These are phyloP conservation scores for Cryptococcus wingfieldii DNA, from an alignment of 1,284 basidiomycete species.

Conservation along the genomic window DNA sequence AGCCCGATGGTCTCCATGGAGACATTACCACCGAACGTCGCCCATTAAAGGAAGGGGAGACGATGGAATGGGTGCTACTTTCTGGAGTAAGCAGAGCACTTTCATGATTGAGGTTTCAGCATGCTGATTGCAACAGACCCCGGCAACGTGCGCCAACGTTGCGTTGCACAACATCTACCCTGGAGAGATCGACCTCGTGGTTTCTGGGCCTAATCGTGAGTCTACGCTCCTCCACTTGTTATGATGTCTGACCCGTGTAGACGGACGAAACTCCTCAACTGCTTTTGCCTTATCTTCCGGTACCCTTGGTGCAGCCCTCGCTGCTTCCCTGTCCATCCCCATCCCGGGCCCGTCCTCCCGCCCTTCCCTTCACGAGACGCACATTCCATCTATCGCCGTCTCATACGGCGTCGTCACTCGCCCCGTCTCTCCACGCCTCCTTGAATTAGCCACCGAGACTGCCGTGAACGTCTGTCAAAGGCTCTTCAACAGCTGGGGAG, in stretches of 20 bases:
- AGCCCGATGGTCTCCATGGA: conserved; percentile 63
- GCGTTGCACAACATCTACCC: conserved; percentile 81
- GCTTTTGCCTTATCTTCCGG: conserved; percentile 83
- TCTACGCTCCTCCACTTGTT: conserved; percentile 6
- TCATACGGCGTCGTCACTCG: conserved; percentile 76
- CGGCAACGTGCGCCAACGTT: conserved; percentile 85
- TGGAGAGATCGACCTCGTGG: conserved; percentile 71
- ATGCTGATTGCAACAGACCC: conserved; percentile 57
- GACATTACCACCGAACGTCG: conserved; percentile 62
- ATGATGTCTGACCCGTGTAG: conserved; percentile 15
- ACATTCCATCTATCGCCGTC: conserved; percentile 64
- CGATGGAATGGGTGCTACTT: conserved; percentile 81
- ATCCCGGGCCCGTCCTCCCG: conserved; percentile 66
- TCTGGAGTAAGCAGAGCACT: conserved; percentile 60
- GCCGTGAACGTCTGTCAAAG: conserved; percentile 63
- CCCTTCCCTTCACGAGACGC: conserved; percentile 40
- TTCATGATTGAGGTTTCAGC: conserved; percentile 4
- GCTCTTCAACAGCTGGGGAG: conserved; percentile 77
- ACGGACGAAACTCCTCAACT: conserved; percentile 73
- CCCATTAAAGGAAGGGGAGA: conserved; percentile 66
- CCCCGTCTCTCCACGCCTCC: conserved; percentile 60
- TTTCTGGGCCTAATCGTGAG: conserved; percentile 52
- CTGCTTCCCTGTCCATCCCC: conserved; percentile 75
- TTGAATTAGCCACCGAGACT: conserved; percentile 66
- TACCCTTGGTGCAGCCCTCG: conserved; percentile 83